Base-by-base conservation (phyloP, 2,329 filamentous ascomycete genomes). In the Aureobasidium sp. region DNA sequence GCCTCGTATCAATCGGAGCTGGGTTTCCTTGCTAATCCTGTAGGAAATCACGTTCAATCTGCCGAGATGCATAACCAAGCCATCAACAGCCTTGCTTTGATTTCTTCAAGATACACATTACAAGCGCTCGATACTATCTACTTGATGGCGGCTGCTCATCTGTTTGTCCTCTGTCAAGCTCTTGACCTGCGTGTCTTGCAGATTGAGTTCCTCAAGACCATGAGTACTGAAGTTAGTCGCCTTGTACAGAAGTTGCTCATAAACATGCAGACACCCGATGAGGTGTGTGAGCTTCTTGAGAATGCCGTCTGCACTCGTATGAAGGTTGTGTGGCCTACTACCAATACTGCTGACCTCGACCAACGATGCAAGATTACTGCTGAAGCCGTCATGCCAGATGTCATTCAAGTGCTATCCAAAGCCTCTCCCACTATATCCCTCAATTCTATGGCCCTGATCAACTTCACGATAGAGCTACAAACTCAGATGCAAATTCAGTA, bases 1-100 rank as follows among this genome's bases (percentile, higher is more conserved):
- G 83, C 86, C 0, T 81, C 84, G 0, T 84, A 87, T 65, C 81
- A 82, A 70, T 81, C 84, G 64, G 68, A 69, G 59, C 63, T 69
- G 8, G 66, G 65, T 2, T 67, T 65, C 13, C 62, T 89, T 0
- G 81, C 85, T 0, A 82, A 84, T 62, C 85, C 86, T 0, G 81
- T 89, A 13, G 81, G 80, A 42, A 77, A 77, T 2, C 85, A 88
- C 66, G 83, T 88, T 1, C 83, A 86, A 69, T 79, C 79, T 0
- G 85, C 86, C 1, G 86, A 89, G 69, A 86, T 87, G 81, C 76
- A 81, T 41, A 89, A 89, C 67, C 86, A 89, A 69, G 76, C 79
- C 0, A 75, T 89, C 64, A 89, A 89, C 68, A 86, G 83, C 0
- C 76, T 89, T 15, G 86, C 86, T 0, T 73, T 69, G 29, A 66